Evolutionary conservation across 208 protist genomes (phyloP).

Genomic region (Angomonas deanei): DNA sequence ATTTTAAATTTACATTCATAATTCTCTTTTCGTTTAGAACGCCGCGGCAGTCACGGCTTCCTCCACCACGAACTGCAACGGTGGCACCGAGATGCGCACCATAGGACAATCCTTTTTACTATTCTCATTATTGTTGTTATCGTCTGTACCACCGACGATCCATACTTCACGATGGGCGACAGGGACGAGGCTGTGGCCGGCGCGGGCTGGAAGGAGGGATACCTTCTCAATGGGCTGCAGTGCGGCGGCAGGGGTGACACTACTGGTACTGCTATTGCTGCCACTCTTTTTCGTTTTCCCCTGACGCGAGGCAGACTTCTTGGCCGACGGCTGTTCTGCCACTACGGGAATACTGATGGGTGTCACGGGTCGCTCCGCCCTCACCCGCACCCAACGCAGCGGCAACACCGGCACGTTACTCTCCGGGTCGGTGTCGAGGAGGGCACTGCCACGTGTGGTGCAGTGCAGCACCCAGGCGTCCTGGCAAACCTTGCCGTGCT

Average conservation of each 20-base stretch:
- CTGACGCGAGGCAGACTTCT: not conserved
- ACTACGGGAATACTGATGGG: too few species aligned
- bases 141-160: conserved; percentile 19
- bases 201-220: conserved; percentile 12
- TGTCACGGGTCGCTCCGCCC: conserved; percentile 11
- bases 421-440: conserved; percentile 10
- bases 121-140: not conserved
- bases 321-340: not conserved
- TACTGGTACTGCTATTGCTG: not conserved
- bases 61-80: not conserved
- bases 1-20: not conserved
- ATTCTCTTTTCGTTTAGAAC: not conserved
- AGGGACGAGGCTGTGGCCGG: conserved; percentile 17
- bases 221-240: not conserved
- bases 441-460: not conserved
- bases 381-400: conserved; percentile 15
- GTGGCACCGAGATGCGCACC: not conserved
- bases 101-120: too few species aligned
- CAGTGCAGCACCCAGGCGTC: conserved; percentile 74
- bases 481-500: conserved; percentile 26
- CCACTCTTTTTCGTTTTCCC: not conserved
- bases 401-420: conserved; percentile 6
- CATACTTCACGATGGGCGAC: conserved; percentile 20
- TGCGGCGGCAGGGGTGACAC: not conserved
- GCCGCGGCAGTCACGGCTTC: not conserved